Base-by-base conservation (phyloP, 352 stramenopile genomes). In the Discostella stelligera region DNA sequence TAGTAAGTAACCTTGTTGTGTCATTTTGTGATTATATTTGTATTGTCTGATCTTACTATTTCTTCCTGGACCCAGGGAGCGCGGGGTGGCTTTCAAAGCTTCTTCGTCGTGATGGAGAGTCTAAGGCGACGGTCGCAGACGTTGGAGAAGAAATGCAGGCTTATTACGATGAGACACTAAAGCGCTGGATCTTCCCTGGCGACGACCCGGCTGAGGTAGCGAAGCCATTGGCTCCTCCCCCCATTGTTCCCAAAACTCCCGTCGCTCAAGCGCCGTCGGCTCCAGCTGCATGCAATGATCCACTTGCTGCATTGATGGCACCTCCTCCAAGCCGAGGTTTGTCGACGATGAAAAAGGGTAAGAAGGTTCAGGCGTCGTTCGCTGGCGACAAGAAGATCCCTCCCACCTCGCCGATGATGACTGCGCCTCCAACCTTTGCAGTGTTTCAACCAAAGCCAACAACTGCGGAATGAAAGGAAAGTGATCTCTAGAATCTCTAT, bases 301-400 rank as follows among this genome's bases (percentile, higher is more conserved):
- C 90, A 39, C 67, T 94, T 14, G 82, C 85, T 39, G 80, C 83
- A 13, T 82, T 94, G 77, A 94, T 94, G 90, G 90, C 90, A 25
- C 90, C 90, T 50, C 89, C 89, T 64, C 55, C 64, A 27, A 68
- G 60, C 21, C 69, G 62, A 13, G 53, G 62, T 2, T 20, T 66
- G 63, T 69, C 48, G 14, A 69, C 66, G 18, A 71, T 63, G 23
- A 82, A 71, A 39, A 73, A 59, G 71, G 76, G 76, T 0, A 77
- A 69, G 62, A 61, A 76, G 8, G 9, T 50, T 58, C 55, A 53
- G 9, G 30, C 61, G 20, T 49, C 52, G 53, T 44, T 39, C 46
- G 14, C 20, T 14, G 21, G 41, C 48, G 52, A 30, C 18, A 66
- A 73, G 48, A 68, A 66, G 49, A 27, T 41, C 10, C 60, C 48